Conservation (phyloP, 148 eudicot species). For the Rheum nobile region DNA sequence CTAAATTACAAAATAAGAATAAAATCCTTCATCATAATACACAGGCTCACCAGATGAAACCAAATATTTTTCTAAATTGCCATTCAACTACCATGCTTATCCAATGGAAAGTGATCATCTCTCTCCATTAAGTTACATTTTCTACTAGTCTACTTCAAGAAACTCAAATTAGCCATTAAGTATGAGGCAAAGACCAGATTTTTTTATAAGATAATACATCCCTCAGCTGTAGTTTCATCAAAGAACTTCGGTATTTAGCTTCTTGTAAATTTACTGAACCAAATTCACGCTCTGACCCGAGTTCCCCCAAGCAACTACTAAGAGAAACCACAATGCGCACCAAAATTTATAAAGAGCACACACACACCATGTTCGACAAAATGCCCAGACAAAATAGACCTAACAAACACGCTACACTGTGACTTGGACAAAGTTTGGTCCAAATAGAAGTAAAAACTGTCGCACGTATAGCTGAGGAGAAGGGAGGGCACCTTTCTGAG, state of each 20-base stretch:
- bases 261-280: background rate
- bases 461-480: no score
- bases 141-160: background rate
- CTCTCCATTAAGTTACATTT: background rate
- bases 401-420: background rate
- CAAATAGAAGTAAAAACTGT: no score
- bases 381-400: background rate
- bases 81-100: background rate
- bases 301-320: background rate
- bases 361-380: background rate
- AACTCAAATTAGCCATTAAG: background rate
- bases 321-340: background rate
- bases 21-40: background rate
- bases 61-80: background rate
- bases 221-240: background rate
- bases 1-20: background rate
- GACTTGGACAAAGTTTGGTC: background rate
- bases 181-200: background rate
- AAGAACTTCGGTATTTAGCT: background rate
- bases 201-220: background rate
- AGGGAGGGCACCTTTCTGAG: slow-evolving; percentile 44
- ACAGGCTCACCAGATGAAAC: background rate
- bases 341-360: background rate
- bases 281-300: background rate
- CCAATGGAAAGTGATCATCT: background rate